Conservation (phyloP, 2,329 filamentous ascomycete genomes). For the Emmonsia crescens region DNA sequence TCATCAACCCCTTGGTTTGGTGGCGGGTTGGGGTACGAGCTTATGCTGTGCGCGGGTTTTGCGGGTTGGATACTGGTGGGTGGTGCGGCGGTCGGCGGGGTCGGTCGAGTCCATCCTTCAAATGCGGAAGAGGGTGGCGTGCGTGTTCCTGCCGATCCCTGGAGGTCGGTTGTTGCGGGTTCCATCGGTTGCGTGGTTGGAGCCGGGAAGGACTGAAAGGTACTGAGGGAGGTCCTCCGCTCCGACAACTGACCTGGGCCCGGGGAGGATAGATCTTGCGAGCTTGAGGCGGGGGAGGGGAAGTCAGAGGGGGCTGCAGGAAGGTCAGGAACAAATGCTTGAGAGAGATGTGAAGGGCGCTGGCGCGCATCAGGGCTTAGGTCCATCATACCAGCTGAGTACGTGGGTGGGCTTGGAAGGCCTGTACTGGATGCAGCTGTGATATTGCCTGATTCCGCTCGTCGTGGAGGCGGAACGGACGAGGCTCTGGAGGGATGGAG, state of each 20-base stretch:
- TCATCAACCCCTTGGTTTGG: slow-evolving; percentile 45
- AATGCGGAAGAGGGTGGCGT: slow-evolving; percentile 7
- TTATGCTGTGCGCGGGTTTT: slow-evolving; percentile 21
- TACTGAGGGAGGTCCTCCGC: slow-evolving; percentile 13
- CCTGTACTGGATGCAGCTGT: slow-evolving; percentile 16
- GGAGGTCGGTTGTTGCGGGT: slow-evolving; percentile 11
- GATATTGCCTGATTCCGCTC: slow-evolving; percentile 5
- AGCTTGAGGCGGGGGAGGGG: slow-evolving; percentile 16
- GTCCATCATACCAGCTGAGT: slow-evolving; percentile 11
- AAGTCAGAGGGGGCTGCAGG: slow-evolving; percentile 31
- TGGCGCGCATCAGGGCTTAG: slow-evolving; percentile 11
- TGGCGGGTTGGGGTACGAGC: slow-evolving; percentile 13
- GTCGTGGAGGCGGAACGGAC: slow-evolving; percentile 25
- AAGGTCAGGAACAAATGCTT: slow-evolving; percentile 22
- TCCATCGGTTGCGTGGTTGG: slow-evolving; percentile 22
- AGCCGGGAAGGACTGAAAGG: slow-evolving; percentile 33
- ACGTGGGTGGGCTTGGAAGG: slow-evolving; percentile 11
- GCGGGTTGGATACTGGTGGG: slow-evolving; percentile 20
- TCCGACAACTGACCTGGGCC: slow-evolving; percentile 8
- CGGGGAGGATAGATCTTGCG: slow-evolving; percentile 13
- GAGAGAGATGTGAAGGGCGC: slow-evolving; percentile 20
- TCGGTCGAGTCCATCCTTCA: slow-evolving; percentile 4
- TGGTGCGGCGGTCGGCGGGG: slow-evolving; percentile 7
- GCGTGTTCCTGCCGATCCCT: slow-evolving; percentile 11
- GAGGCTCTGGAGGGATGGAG: slow-evolving; percentile 39